Evolutionary conservation across 2,329 filamentous ascomycete genomes (phyloP), one percentile per base, ranked within the genome.

Genomic region (Colletotrichum sp.): DNA sequence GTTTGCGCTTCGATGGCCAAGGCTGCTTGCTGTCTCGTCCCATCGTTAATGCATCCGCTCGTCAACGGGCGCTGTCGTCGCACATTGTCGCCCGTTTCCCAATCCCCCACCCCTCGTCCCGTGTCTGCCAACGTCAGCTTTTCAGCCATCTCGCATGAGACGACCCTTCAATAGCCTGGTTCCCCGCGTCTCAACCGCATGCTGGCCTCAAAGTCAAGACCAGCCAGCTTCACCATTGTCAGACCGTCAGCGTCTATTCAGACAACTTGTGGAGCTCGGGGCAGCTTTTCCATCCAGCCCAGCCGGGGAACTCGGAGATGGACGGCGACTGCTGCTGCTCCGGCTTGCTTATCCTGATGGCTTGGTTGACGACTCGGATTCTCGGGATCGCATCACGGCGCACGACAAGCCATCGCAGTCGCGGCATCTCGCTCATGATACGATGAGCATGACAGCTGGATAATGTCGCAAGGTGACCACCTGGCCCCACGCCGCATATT

Each of bases 401-500:
- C 44, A 36, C 59, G 15, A 28, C 39, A 59, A 34, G 39, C n/a
- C 52, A 32, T 57, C 49, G 49, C 72, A n/a, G 72, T 57, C 49
- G 49, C 72, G 13, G 72, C 34, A 16, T 64, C 49, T 66, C 34
- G 63, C 68, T 52, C 44, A 52, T 67, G 63, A 21, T 70, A 71
- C 67, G 57, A 44, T 26, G 39, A 44, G 39, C 71, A 64, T 55
- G 69, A 55, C 69, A 55, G 62, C 55, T 32, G 62, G 57, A n/a
- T 64, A 64, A 49, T 69, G 73, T 64, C 49, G 44, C 34, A 32
- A 69, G 62, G 68, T 62, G 30, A 60, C 68, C 72, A 69, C 49
- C 68, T 66, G 70, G 71, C 57, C 67, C 52, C 39, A 60, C 66
- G 30, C 52, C 69, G 77, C 77, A 78, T 69, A 57, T 59, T 57